Evolutionary conservation across 768 basidiomycete genomes (phyloP), one percentile per base, ranked within the genome.

Genomic region (Pleurotus platypus): DNA sequence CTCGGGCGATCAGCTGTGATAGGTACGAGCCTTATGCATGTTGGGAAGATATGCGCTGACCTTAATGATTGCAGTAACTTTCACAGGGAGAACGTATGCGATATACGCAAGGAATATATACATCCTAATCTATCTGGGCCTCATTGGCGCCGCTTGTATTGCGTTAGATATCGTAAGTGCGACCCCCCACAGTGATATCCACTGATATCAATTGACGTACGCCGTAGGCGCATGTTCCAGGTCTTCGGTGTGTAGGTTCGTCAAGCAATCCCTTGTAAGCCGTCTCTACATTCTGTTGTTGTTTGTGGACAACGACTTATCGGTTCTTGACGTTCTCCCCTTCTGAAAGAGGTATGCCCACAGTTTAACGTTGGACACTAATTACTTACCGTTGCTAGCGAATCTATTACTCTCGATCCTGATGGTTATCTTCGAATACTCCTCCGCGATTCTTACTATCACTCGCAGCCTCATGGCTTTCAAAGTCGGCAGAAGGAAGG

Each of bases 1-100:
- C 35, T 69, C 7, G 71, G 70, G 7, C 48, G 71, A n/a, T 58
- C 66, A 1, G 67, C 66, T 7, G 60, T 72, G 13, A 61, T 72
- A 46, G 50, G 71, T 69, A 43, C 20, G 9, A 18, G 5, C 20
- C 2, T 16, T 42, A 45, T 30, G 2, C 24, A 27, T 4, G 24
- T 16, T 48, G 15, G 7, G 26, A 39, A 9, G 2, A 20, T 4
- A n/a, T 12, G 18, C 13, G 16, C 4, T 5, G 20, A 27, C 55
- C 35, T 12, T 30, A 9, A 9, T 27, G n/a, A 3, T 4, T 35
- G 16, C 49, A 49, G 60, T 55, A 20, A 58, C 45, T 5, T 59
- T 58, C 46, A 40, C 47, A 5, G 45, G 27, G 40, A 61, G 69
- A 38, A 68, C 67, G 1, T 67, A 66, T 38, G 69, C 65, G 3